Evolutionary conservation across 352 stramenopile genomes (phyloP).

Genomic region (Globisporangium radiosum): DNA sequence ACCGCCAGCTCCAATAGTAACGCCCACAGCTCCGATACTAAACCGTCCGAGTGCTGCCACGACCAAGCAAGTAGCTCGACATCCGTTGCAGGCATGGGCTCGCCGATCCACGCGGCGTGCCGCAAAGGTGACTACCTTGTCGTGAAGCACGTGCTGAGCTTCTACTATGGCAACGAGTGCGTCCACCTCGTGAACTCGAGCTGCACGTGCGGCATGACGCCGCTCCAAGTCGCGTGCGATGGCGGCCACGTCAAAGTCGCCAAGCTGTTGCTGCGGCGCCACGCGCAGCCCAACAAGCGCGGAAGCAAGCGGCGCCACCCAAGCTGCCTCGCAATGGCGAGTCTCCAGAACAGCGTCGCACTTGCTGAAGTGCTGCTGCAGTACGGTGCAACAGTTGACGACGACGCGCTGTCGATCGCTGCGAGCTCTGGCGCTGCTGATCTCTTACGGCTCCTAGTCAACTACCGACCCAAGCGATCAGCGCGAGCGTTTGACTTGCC

Average conservation of each 20-base stretch:
- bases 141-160: slow-evolving; percentile 67
- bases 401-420: slow-evolving; percentile 47
- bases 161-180: slow-evolving; percentile 50
- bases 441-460: slow-evolving; percentile 33
- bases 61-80: slow-evolving; percentile 9
- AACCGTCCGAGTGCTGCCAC: slow-evolving; percentile 18
- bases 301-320: slow-evolving; percentile 32
- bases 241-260: slow-evolving; percentile 42
- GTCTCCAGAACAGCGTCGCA: slow-evolving; percentile 30
- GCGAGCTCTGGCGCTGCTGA: slow-evolving; percentile 31
- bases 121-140: slow-evolving; percentile 47
- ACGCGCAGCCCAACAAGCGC: slow-evolving; percentile 48
- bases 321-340: slow-evolving; percentile 49
- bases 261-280: slow-evolving; percentile 53
- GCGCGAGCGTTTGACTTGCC: slow-evolving; percentile 14
- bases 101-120: slow-evolving; percentile 65
- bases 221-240: slow-evolving; percentile 63
- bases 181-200: slow-evolving; percentile 61
- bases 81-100: slow-evolving; percentile 24
- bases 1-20: slow-evolving; percentile 4
- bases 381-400: slow-evolving; percentile 50
- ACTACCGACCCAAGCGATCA: slow-evolving; percentile 16
- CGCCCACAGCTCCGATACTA: not conserved
- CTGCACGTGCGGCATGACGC: slow-evolving; percentile 62
- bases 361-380: slow-evolving; percentile 56